Conservation (phyloP, 768 basidiomycete species). For the Suillus lakei region DNA sequence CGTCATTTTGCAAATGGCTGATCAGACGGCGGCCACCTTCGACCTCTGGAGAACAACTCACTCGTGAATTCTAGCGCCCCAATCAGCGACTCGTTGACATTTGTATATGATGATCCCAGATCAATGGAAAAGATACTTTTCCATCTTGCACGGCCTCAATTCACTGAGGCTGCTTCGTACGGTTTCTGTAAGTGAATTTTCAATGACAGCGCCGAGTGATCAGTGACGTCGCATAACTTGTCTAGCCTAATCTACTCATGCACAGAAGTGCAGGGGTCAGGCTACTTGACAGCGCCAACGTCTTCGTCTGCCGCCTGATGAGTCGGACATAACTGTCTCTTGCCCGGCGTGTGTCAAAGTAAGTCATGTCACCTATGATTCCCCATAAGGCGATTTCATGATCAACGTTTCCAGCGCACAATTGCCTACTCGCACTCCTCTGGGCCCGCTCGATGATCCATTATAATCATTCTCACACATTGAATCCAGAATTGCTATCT, state of each 20-base stretch:
- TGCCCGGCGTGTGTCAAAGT: background rate
- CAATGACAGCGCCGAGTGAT: background rate
- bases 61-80: too few relatives aligned
- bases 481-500: background rate
- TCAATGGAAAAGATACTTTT: background rate
- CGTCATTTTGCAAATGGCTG: background rate
- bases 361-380: background rate
- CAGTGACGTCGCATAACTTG: background rate
- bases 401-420: background rate
- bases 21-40: too few relatives aligned
- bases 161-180: background rate
- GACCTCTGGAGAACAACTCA: too few relatives aligned
- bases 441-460: background rate
- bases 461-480: background rate
- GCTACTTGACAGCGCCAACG: background rate
- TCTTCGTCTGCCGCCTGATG: background rate
- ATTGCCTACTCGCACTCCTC: background rate
- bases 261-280: background rate
- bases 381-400: background rate
- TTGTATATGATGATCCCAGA: too few relatives aligned
- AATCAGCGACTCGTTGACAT: too few relatives aligned
- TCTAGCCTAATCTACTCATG: background rate
- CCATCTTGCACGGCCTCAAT: background rate
- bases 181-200: background rate
- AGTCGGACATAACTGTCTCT: background rate